A percentile compares a stretch with the other conserved stretches of the same genome.
Evolutionary conservation across 768 basidiomycete genomes (phyloP).

Genomic region (Auricularia auricula-judae): DNA sequence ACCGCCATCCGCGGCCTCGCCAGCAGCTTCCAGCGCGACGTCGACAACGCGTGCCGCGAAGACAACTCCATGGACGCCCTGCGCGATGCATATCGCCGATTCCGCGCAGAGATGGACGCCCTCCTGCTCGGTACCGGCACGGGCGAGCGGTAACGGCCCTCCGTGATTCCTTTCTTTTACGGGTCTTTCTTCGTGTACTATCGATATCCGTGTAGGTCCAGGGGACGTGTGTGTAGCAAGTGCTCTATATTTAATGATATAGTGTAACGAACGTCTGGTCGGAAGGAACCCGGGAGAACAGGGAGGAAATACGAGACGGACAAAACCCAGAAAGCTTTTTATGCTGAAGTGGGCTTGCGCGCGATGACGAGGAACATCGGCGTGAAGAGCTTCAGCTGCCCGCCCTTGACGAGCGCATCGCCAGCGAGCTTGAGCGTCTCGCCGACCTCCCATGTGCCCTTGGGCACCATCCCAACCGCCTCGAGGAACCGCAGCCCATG

Average conservation of each 20-base stretch:
- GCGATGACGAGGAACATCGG: conserved; percentile 70
- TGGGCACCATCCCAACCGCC: conserved; percentile 68
- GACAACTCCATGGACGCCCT: background rate
- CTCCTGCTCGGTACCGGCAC: background rate
- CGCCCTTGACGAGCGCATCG: conserved; percentile 69
- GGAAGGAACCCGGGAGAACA: background rate
- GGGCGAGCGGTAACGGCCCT: too few species aligned
- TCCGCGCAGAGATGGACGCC: background rate
- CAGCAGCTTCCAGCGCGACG: background rate
- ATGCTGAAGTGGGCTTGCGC: conserved; percentile 13
- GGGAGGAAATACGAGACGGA: background rate
- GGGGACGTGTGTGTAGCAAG: background rate
- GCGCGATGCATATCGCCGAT: background rate
- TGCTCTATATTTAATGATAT: background rate
- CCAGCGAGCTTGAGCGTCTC: conserved; percentile 81
- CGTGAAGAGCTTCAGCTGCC: conserved; percentile 82
- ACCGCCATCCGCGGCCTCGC: background rate
- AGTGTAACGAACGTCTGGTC: background rate
- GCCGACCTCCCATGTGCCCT: conserved; percentile 85
- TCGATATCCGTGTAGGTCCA: too few species aligned
- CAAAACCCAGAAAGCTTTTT: background rate
- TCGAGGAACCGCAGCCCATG: conserved; percentile 70
- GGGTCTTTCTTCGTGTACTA: too few species aligned
- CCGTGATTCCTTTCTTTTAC: too few species aligned
- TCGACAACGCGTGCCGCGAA: background rate